phyloP scores from a whole-genome alignment of 495 filamentous ascomycete genomes.

The Penicillium argentinense region DNA sequence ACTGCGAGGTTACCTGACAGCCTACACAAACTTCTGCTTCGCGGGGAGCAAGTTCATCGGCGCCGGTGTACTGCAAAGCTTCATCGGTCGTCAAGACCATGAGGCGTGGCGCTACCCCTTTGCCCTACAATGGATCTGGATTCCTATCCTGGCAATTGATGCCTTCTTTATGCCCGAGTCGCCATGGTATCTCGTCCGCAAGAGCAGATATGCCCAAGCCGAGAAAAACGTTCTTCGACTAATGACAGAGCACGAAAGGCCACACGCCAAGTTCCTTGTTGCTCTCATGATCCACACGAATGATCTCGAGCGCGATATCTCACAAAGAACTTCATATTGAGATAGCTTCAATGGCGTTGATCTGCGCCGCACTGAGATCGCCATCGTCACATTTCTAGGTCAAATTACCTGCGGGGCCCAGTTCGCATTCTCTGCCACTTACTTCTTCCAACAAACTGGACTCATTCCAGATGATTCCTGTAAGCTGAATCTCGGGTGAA shows the following conservation, averaged over 20 bases:
- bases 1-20: conserved; percentile 61
- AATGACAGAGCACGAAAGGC: conserved; percentile 8
- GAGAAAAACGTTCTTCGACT: conserved; percentile 44
- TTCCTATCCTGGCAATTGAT: conserved; percentile 21
- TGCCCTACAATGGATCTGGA: not conserved
- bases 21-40: conserved; percentile 69
- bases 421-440: conserved; percentile 35
- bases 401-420: conserved; percentile 33
- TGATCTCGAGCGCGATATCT: conserved; percentile 31
- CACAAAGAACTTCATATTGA: conserved; percentile 30
- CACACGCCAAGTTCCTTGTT: conserved; percentile 38
- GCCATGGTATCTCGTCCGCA: conserved; percentile 47
- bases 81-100: not conserved
- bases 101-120: conserved; percentile 3
- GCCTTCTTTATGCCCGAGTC: conserved; percentile 45
- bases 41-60: conserved; percentile 17
- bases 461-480: conserved; percentile 25
- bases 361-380: conserved; percentile 42
- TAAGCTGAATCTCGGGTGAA: conserved; percentile 33
- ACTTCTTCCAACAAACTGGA: conserved; percentile 46
- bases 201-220: conserved; percentile 43
- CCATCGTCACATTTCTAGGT: conserved; percentile 22
- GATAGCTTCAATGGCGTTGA: conserved; percentile 44
- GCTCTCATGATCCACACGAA: conserved; percentile 44
- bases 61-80: not conserved